Base-by-base conservation (phyloP, 2,329 filamentous ascomycete genomes). In the Knufia fluminis region DNA sequence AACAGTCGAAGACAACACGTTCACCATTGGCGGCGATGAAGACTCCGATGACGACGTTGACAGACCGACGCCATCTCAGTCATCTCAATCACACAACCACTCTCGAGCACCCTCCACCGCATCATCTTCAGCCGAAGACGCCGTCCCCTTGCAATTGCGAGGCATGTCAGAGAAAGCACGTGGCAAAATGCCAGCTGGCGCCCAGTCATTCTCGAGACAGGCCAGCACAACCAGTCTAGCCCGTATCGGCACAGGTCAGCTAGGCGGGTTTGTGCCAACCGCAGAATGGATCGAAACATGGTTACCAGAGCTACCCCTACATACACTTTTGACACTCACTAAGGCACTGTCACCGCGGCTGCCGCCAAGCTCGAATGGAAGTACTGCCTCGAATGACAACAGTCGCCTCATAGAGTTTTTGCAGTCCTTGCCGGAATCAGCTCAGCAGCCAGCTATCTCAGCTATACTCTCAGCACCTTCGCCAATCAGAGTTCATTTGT, bases 141-240 rank as follows among this genome's bases (percentile, higher is more conserved):
- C 85, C 3, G 79, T 94, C 8, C 89, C 88, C 12, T 75, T 82
- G 17, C 90, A 96, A 63, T 66, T 94, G 24, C 79, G 87, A 50
- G 89, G 89, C 48, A 95, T 97, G 86, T 96, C 91, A 17, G 92
- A 97, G 67, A 98, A 97, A 66, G 92, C 92, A 14, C 77, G 92
- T 44, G 92, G 92, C 6, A 98, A 98, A 67, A 88, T 94, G 81
- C 92, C 91, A 23, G 88, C 86, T 10, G 85, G 86, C 1, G 75
- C 83, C 44, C 77, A 79, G n/a, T 79, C 79, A 1, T 95, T 96
- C 64, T 95, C 90, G 0, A 77, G 91, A 16, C 89, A 95, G 62
- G 95, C 92, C 62, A 94, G 89, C 65, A 86, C 83, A 23, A 86
- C 86, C 1, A 95, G 88, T 60, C 73, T 96, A 31, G 79, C 75